Conservation (phyloP, 2,329 filamentous ascomycete species). For the Coleophoma crateriformis region DNA sequence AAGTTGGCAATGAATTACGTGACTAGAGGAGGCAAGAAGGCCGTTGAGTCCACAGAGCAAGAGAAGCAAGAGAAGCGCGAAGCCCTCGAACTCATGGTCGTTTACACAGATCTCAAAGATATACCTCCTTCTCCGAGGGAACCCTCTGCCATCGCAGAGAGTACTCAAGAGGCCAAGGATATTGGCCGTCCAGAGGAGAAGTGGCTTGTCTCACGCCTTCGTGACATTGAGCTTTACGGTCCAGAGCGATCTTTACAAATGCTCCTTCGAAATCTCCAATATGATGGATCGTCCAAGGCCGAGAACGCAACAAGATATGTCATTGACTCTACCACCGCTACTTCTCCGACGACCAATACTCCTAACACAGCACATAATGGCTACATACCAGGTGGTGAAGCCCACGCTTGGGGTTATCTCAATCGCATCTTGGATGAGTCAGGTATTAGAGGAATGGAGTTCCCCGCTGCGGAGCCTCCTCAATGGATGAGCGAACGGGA, state of each 20-base stretch:
- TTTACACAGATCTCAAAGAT: constrained; percentile 26
- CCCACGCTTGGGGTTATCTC: constrained; percentile 14
- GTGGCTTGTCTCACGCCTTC: constrained; percentile 21
- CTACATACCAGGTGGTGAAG: constrained; percentile 8
- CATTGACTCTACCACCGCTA: constrained; percentile 5
- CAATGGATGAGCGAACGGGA: constrained; percentile 44
- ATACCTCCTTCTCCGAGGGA: constrained; percentile 28
- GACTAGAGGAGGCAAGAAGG: constrained; percentile 46
- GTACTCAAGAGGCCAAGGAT: constrained; percentile 4
- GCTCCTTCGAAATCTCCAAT: constrained; percentile 9
- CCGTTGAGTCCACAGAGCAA: constrained; percentile 50
- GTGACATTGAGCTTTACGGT: constrained; percentile 23
- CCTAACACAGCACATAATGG: neutral
- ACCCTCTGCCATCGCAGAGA: constrained; percentile 11
- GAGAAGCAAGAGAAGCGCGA: constrained; percentile 51
- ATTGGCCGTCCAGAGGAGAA: constrained; percentile 16
- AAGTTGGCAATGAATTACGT: constrained; percentile 42
- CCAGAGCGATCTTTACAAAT: constrained; percentile 17
- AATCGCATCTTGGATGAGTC: constrained; percentile 22
- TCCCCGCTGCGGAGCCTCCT: constrained; percentile 45
- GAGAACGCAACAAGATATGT: constrained; percentile 2
- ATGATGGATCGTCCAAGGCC: constrained; percentile 10
- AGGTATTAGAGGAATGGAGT: constrained; percentile 37
- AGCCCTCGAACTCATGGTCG: constrained; percentile 51
- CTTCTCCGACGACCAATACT: neutral